A percentile compares a stretch with the other conserved stretches of the same genome.
Conservation (phyloP, 257 asterid species). For the Primulina tabacum region DNA sequence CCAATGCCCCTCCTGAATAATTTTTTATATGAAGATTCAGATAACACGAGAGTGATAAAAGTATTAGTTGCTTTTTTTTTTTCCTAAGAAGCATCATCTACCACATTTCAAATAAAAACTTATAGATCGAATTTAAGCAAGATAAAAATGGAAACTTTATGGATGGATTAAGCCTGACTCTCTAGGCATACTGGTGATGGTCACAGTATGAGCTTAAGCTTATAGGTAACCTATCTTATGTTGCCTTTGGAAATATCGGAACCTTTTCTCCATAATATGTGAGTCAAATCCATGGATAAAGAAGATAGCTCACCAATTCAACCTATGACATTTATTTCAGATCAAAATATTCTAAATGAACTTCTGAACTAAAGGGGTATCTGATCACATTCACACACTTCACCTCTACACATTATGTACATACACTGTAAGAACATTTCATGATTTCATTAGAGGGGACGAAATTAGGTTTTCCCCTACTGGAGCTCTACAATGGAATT, state of each 20-base stretch:
- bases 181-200: not conserved
- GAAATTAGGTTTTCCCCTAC: no score
- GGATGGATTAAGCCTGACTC: not conserved
- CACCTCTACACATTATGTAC: not conserved
- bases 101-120: not conserved
- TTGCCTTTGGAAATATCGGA: not conserved
- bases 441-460: not conserved
- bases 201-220: not conserved
- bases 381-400: not conserved
- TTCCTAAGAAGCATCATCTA: not conserved
- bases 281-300: not conserved
- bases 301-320: not conserved
- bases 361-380: no score
- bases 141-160: not conserved
- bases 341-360: not conserved
- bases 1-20: constrained; percentile 85
- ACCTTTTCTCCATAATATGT: not conserved
- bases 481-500: not conserved
- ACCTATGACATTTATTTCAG: not conserved
- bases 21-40: constrained; percentile 8
- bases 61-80: not conserved
- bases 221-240: not conserved
- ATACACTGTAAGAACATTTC: not conserved
- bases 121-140: not conserved
- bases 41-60: not conserved